phyloP scores from a whole-genome alignment of 179 eudicot genomes.

The Silene coronaria region DNA sequence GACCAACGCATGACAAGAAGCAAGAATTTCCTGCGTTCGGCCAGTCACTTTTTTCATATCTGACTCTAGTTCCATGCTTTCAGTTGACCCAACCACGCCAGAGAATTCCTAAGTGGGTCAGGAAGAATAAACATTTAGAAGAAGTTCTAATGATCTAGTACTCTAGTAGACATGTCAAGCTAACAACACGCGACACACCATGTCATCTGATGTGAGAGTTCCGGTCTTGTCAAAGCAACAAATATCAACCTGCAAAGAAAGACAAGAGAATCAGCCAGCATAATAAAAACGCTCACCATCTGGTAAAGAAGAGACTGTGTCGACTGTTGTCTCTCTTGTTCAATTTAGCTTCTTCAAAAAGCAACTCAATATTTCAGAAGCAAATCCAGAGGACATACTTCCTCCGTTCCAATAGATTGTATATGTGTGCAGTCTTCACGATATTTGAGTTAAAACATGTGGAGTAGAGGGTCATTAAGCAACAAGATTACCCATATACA shows the following conservation, averaged over 20 bases:
- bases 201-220: slow-evolving; percentile 99
- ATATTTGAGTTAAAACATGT: too few species aligned
- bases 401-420: too few species aligned
- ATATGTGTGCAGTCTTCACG: too few species aligned
- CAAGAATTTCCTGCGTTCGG: slow-evolving; percentile 83
- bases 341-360: background rate
- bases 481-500: too few species aligned
- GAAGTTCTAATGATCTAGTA: background rate
- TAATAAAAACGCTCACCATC: background rate
- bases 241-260: slow-evolving; percentile 74
- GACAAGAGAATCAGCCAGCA: slow-evolving; percentile 1
- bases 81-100: slow-evolving; percentile 88
- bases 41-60: slow-evolving; percentile 64
- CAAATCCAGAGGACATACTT: background rate
- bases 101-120: slow-evolving; percentile 59
- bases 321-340: background rate
- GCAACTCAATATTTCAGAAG: background rate
- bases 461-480: too few species aligned
- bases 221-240: slow-evolving; percentile 99
- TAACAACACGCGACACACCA: slow-evolving; percentile 45
- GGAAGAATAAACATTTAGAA: slow-evolving; percentile 1
- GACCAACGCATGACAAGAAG: slow-evolving; percentile 96
- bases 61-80: slow-evolving; percentile 54
- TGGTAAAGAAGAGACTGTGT: background rate
- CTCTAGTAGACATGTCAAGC: slow-evolving; percentile 2